Base-by-base conservation (phyloP, 164 flowering plant genomes). In the Kingdonia uniflora region DNA sequence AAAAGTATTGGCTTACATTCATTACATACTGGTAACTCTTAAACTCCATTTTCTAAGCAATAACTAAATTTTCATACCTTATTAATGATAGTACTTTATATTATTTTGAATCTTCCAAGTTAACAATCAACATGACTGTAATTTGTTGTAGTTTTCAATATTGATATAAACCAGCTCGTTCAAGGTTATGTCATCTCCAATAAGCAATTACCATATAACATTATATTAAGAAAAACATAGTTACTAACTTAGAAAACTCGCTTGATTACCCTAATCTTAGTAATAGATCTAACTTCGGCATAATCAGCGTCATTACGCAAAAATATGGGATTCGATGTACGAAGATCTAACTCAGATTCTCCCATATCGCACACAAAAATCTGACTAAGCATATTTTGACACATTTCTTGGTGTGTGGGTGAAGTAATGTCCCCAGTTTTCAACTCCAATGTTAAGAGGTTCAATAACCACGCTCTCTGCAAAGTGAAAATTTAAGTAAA, bases 381-480 rank as follows among this genome's bases (percentile, higher is more conserved):
- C 54, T 76, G 79, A 58, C 67, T 66, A 67, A 89, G 91, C 57
- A 86, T 82, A 44, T 59, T 69, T 25, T 71, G 78, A 49, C 89
- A 81, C 29, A 80, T 65, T 65, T 86, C 99, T 46, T 74, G 68
- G 57, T 89, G 87, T 51, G 60, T 45, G 23, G 86, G 57, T 62
- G 67, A 57, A 45, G 72, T 59, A 68, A 73, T 56, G 57, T 82
- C 88, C 33, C 80, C 89, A 61, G 70, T 67, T 68, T 94, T 92
- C 74, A 94, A 65, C 64, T 76, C 95, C 64, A 84, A 55, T 44
- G 99, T 78, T 60, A 94, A 64, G 62, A 94, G 85, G 76, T 89
- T 89, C 66, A 88, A 73, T 14, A 94, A 66, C 97, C 99, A 88
- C 8, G 99, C 95, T 75, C 99, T 77, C 99, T 92, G 75, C 2